Base-by-base conservation (phyloP, 2,329 filamentous ascomycete genomes). In the Pezicula neosporulosa region DNA sequence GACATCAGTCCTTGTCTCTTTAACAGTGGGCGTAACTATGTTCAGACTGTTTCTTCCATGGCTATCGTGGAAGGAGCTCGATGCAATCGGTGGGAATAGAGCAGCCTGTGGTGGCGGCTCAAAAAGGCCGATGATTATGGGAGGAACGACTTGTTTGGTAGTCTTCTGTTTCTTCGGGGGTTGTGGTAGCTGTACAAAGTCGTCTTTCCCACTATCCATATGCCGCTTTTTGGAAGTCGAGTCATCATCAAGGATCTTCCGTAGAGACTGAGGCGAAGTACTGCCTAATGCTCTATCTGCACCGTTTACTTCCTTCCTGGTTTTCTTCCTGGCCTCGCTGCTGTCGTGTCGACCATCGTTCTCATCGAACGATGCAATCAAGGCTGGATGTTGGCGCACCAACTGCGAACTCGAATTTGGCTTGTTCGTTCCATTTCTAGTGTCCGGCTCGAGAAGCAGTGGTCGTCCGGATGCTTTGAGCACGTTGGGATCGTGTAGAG, bases 111-210 rank as follows among this genome's bases (percentile, higher is more conserved):
- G 81, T 2, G 82, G 82, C 2, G 82, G 82, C 58, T 85, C 80
- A 57, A 80, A 77, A 5, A 86, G 71, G 46, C 82, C 82, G 54
- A 82, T 83, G 63, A 86, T 85, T 55, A 86, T 86, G 48, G 82
- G 82, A 8, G 83, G 83, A 62, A 83, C 78, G 46, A 77, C 70
- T 59, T 81, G 77, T 12, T 75, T 72, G 3, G 67, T 57, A 15
- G 82, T 77, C 63, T 82, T 85, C 58, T 82, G 81, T 62, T 85
- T 85, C 71, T 85, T 85, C 44, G 81, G 72, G 3, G 82, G 82
- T 60, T 85, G 81, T 1, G 83, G 83, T 15, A 86, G 70, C 62
- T 85, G 82, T 36, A 84, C 76, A 55, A 83, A 81, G 55, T 85
- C 81, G 51, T 86, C 83, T 57, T 83, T 82, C 51, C 69, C 70